Evolutionary conservation across 495 filamentous ascomycete genomes (phyloP).

Genomic region (Talaromyces proteolyticus): DNA sequence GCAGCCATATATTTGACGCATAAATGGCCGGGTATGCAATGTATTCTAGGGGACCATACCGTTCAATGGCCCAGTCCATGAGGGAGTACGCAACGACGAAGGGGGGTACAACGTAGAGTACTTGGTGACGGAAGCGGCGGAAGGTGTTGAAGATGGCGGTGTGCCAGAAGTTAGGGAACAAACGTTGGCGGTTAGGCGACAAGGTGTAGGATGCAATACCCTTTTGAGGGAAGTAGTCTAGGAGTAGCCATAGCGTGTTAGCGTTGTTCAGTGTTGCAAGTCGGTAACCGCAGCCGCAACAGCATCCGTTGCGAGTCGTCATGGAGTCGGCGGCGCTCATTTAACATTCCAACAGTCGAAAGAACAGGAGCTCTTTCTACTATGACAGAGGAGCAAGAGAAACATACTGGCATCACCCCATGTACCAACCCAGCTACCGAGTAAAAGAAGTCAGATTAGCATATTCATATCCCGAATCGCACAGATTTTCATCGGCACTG

Average conservation of each 20-base stretch:
- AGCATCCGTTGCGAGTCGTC: not conserved
- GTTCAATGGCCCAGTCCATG: conserved; percentile 82
- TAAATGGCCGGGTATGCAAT: not conserved
- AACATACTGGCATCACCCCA: conserved; percentile 56
- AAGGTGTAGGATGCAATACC: conserved; percentile 56
- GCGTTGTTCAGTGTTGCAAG: too few relatives aligned
- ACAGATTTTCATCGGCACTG: not conserved
- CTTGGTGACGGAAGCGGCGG: conserved; percentile 57
- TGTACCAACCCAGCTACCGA: conserved; percentile 52
- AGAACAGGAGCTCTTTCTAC: too few relatives aligned
- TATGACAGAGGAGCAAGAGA: too few relatives aligned
- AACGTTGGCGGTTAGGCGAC: conserved; percentile 60
- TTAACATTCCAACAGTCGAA: not conserved
- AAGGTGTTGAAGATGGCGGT: conserved; percentile 62
- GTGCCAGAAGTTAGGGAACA: conserved; percentile 53
- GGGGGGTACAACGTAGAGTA: conserved; percentile 78
- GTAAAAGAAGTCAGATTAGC: not conserved
- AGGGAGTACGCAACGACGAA: conserved; percentile 65
- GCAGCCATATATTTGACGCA: not conserved
- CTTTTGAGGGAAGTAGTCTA: conserved; percentile 44
- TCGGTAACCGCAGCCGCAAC: not conserved
- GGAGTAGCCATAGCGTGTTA: not conserved
- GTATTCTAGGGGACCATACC: conserved; percentile 40
- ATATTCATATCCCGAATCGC: not conserved
- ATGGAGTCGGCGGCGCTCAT: not conserved